Percentiles rank a stretch among this genome's conserved stretches.
Conservation (phyloP, 305 asterid species). For the Striga hermonthica region DNA sequence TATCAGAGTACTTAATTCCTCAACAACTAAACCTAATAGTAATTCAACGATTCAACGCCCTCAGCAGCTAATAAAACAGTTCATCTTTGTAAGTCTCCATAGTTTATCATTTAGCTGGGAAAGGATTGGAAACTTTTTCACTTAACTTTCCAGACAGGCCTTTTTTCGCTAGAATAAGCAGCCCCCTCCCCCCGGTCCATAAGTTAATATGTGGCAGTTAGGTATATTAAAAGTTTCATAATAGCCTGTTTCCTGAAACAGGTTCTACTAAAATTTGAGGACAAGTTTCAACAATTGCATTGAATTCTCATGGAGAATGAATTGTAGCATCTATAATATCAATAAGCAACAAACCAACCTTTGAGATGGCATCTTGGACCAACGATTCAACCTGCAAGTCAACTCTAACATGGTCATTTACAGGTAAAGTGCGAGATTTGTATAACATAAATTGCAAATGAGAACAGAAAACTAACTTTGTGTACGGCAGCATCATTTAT, state of each 20-base stretch:
- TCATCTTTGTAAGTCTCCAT: conserved; percentile 4
- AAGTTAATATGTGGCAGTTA: conserved; percentile 3
- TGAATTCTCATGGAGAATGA: conserved; percentile 11
- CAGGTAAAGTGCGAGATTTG: conserved; percentile 21
- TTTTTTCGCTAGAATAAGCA: neutral
- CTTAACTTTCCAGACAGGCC: neutral
- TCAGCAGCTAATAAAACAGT: conserved; percentile 3
- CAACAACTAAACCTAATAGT: neutral
- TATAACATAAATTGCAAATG: conserved; percentile 24
- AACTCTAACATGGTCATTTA: conserved; percentile 33
- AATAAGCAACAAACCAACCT: conserved; percentile 47
- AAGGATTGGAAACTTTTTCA: neutral
- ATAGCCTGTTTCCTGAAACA: conserved; percentile 18
- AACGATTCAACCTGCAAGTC: conserved; percentile 73
- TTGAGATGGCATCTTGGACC: conserved; percentile 80
- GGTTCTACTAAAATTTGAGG: conserved; percentile 2
- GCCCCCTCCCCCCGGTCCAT: neutral
- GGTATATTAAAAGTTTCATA: conserved; percentile 10
- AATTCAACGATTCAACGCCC: conserved; percentile 10
- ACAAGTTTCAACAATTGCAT: conserved; percentile 14
- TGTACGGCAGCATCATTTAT: conserved; percentile 86
- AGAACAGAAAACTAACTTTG: conserved; percentile 51
- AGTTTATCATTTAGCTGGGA: conserved; percentile 16
- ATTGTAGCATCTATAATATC: conserved; percentile 15
- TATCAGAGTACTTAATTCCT: conserved; percentile 11